phyloP scores from a whole-genome alignment of 805 yeast genomes.

The Saturnispora zaruensis region DNA sequence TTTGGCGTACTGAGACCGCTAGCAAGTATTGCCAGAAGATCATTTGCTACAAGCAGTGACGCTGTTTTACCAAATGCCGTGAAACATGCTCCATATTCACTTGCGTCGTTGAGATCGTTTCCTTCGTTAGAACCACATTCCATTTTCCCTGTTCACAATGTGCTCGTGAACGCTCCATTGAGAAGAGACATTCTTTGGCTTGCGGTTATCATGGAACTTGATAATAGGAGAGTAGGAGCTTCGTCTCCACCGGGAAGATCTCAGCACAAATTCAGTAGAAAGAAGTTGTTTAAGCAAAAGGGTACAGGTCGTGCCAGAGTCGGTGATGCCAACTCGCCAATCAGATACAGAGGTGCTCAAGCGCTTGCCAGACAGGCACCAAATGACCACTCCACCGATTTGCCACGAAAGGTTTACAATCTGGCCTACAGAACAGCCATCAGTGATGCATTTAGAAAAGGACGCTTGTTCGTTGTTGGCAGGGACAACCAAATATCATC shows the following conservation, averaged over 20 bases:
- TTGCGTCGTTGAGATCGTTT: conserved; percentile 71
- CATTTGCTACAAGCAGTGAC: conserved; percentile 4
- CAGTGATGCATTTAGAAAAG: conserved; percentile 69
- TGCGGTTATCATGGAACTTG: conserved; percentile 89
- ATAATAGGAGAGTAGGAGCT: conserved; percentile 81
- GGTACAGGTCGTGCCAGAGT: conserved; percentile 93
- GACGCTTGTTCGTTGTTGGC: conserved; percentile 68
- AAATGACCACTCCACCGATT: conserved; percentile 72
- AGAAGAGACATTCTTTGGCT: conserved; percentile 92
- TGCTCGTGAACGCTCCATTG: conserved; percentile 62
- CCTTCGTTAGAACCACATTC: conserved; percentile 85
- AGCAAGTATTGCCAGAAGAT: not conserved
- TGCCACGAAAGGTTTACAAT: conserved; percentile 66
- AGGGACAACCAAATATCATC: conserved; percentile 20
- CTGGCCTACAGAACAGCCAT: conserved; percentile 76
- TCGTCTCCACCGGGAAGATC: conserved; percentile 80
- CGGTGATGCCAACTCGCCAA: conserved; percentile 94
- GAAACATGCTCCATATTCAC: conserved; percentile 59
- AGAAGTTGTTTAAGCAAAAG: conserved; percentile 80
- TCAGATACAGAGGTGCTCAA: conserved; percentile 78
- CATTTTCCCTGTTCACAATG: conserved; percentile 66
- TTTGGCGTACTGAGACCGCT: conserved; percentile 1
- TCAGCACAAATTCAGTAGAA: conserved; percentile 76
- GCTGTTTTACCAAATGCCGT: conserved; percentile 23
- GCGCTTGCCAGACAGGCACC: conserved; percentile 90